phyloP scores from a whole-genome alignment of 805 yeast genomes.

The Grigorovia jiainica region DNA sequence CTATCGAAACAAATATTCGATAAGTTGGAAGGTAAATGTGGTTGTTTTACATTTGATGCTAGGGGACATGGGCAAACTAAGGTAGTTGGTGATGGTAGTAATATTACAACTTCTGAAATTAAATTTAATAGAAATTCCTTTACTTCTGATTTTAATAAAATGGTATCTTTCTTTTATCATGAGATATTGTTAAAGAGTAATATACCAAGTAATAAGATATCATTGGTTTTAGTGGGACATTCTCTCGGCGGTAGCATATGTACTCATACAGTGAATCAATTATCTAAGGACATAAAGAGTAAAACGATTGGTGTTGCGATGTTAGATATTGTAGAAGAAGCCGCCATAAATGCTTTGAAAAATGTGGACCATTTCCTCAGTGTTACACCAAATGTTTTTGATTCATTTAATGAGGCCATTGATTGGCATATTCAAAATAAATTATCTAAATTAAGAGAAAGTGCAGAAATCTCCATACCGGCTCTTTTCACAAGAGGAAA shows the following conservation, averaged over 20 bases:
- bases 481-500: conserved; percentile 35
- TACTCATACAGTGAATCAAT: conserved; percentile 38
- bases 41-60: conserved; percentile 64
- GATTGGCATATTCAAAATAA: conserved; percentile 68
- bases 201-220: conserved; percentile 10
- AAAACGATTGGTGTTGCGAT: conserved; percentile 58
- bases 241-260: conserved; percentile 87
- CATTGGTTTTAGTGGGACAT: conserved; percentile 68
- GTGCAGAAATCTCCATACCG: conserved; percentile 78
- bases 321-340: conserved; percentile 90
- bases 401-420: conserved; percentile 47
- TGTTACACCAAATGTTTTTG: conserved; percentile 55
- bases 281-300: conserved; percentile 13
- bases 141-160: conserved; percentile 44
- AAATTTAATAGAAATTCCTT: conserved; percentile 43
- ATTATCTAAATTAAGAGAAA: conserved; percentile 43
- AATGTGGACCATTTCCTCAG: conserved; percentile 60
- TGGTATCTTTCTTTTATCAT: conserved; percentile 35
- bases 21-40: conserved; percentile 38
- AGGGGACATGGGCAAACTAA: conserved; percentile 40
- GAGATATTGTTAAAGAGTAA: conserved; percentile 5
- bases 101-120: conserved; percentile 14
- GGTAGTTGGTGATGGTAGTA: conserved; percentile 42
- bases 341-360: conserved; percentile 62
- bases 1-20: conserved; percentile 32